phyloP scores from a whole-genome alignment of 129 eudicot species.

The Scalesia atractyloides region DNA sequence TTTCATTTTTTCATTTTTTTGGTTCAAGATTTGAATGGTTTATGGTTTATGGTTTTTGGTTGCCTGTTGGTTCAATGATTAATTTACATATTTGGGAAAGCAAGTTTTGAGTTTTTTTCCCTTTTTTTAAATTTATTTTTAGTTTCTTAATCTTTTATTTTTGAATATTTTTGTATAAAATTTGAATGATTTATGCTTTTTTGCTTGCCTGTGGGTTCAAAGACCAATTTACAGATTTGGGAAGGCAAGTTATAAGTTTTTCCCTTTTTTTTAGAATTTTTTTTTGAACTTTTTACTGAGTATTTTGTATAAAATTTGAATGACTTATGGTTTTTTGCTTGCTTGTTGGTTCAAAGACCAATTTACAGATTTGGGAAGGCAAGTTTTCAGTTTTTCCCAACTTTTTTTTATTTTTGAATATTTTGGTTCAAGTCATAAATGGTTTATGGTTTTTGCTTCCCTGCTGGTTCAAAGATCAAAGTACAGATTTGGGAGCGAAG shows the following conservation, averaged over 20 bases:
- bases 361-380: slow-evolving; percentile 89
- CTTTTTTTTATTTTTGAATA: no score
- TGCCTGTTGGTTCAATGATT: slow-evolving; percentile 78
- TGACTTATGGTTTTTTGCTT: slow-evolving; percentile 41
- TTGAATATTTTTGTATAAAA: not conserved
- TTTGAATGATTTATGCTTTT: slow-evolving; percentile 17
- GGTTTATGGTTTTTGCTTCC: slow-evolving; percentile 44
- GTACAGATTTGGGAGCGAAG: slow-evolving; percentile 79
- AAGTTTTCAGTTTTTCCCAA: not conserved
- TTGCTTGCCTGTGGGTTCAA: slow-evolving; percentile 63
- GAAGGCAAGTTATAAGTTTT: slow-evolving; percentile 47
- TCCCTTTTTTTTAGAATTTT: not conserved
- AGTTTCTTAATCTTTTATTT: no score
- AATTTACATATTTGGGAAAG: slow-evolving; percentile 89
- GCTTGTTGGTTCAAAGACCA: slow-evolving; percentile 72
- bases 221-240: slow-evolving; percentile 89
- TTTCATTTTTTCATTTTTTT: no score
- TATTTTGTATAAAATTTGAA: slow-evolving; percentile 8
- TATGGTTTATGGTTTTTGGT: not conserved
- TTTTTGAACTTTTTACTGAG: no score
- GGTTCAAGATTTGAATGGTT: no score
- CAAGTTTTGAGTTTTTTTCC: slow-evolving; percentile 24
- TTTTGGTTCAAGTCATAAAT: not conserved
- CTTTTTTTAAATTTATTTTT: not conserved
- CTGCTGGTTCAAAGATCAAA: slow-evolving; percentile 57